Base-by-base conservation (phyloP, 2,329 filamentous ascomycete genomes). In the Fusarium mangiferae region DNA sequence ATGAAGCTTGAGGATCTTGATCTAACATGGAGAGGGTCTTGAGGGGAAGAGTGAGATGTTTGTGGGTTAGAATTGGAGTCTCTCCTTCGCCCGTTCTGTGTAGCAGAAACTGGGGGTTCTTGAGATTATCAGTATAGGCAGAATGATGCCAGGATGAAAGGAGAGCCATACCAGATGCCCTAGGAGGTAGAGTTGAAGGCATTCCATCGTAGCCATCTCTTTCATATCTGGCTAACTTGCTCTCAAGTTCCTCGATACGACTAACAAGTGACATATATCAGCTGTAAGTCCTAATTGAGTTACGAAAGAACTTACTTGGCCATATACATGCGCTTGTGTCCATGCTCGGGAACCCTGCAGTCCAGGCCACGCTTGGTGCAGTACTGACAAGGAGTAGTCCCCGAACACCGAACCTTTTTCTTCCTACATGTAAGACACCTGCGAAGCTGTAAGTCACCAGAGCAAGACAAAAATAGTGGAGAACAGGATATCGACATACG, bases 371-470 rank as follows among this genome's bases (percentile, higher is more conserved):
- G 76, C 67, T 78, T 78, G 56, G 68, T 59, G 42, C 76, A 78
- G 22, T 78, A 78, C n/a, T 71, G 73, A 58, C 76, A 78, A 55
- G 76, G 76, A 30, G 73, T 78, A 35, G 76, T 78, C 28, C 76
- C 76, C 18, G 76, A 78, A 28, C 76, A 78, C 49, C 76, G 62
- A 49, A 78, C 76, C 45, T 78, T 78, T 54, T 78, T 78, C 75
- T 78, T 78, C 41, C 76, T 75, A 54, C 76, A 78, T 28, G 76
- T 78, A 45, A 78, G 75, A 52, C 76, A 78, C 22, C 76, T 78
- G 49, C 6, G 41, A 51, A 11, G 30, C 48, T 49, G 62, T 65
- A 44, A 52, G 60, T 52, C 36, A 30, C 41, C 30, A 26, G 14
- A n/a, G 10, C 30, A 30, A 55, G 58, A 22, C 30, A 49, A 13